Evolutionary conservation across 768 basidiomycete genomes (phyloP), one percentile per base, ranked within the genome.

Genomic region (Solioccasus polychromus): DNA sequence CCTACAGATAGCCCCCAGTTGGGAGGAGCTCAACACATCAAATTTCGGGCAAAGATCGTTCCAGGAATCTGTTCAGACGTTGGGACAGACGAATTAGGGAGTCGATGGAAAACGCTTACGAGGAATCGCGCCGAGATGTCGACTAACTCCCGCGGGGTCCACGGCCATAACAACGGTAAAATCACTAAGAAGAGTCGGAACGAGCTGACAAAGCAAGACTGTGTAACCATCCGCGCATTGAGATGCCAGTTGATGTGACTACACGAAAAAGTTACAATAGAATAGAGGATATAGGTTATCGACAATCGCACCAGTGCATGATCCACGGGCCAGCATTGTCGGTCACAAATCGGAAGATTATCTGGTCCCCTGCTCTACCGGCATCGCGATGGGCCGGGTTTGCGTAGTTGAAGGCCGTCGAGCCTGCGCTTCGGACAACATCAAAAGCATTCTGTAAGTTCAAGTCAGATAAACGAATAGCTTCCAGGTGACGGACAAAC

Each of bases 271-370:
- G n/a, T n/a, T n/a, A n/a, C n/a, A n/a, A n/a, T n/a, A n/a, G n/a
- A n/a, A n/a, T n/a, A n/a, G n/a, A n/a, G n/a, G n/a, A n/a, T n/a
- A n/a, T n/a, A n/a, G n/a, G n/a, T n/a, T n/a, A n/a, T n/a, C n/a
- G 63, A 60, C 62, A 63, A 18, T 65, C n/a, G n/a, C n/a, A n/a
- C n/a, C n/a, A n/a, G n/a, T n/a, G n/a, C n/a, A n/a, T n/a, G n/a
- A n/a, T n/a, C 76, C 79, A 82, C 10, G 77, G 73, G 6, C 84
- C 83, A 1, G 80, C 67, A 58, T 85, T 85, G 52, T 85, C 78
- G 3, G 82, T 82, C 18, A 68, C 62, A 61, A 77, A 85, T 35
- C 82, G 73, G 28, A 85, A 64, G 8, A 74, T 70, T 35, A 76
- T 71, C 57, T 72, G 60, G 65, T 76, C 53, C 55, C 77, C 61